These are phyloP conservation scores for Chlorella sp. DNA, from an alignment of 139 green algal species.

Conservation along the genomic window DNA sequence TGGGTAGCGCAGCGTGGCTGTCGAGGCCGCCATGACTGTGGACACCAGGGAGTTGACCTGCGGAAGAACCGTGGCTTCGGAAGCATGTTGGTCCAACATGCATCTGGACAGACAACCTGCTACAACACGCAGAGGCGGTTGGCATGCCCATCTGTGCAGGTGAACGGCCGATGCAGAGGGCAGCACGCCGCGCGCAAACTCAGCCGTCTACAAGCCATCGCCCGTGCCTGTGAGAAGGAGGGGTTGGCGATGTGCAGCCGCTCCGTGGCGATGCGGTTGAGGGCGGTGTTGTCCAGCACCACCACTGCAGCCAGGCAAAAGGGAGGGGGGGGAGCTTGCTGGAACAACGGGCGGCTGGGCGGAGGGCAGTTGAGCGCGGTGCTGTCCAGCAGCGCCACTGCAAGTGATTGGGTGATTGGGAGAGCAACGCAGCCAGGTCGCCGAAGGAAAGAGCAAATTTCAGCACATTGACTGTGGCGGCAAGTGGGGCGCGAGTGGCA, in stretches of 20 bases:
- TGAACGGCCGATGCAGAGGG: too few relatives aligned
- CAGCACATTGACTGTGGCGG: neutral
- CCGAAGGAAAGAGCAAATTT: too few relatives aligned
- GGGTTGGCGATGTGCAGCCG: constrained; percentile 69
- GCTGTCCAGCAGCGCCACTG: too few relatives aligned
- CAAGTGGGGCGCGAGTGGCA: neutral
- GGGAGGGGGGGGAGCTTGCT: neutral
- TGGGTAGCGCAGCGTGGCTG: constrained; percentile 95
- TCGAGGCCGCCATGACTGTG: constrained; percentile 98
- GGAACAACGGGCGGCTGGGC: neutral
- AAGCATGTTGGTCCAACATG: neutral
- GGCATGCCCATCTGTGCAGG: too few relatives aligned
- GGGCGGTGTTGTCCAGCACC: constrained; percentile 91
- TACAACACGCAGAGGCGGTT: too few relatives aligned
- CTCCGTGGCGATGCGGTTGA: constrained; percentile 85
- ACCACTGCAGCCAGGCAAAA: constrained; percentile 42
- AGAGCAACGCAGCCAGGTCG: neutral
- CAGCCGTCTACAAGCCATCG: too few relatives aligned
- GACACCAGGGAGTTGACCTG: constrained; percentile 95
- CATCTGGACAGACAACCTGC: neutral
- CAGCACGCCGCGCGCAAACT: too few relatives aligned
- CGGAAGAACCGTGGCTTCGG: neutral
- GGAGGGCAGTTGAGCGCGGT: neutral
- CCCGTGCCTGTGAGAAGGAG: constrained; percentile 72
- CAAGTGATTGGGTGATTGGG: neutral